These are phyloP conservation scores for Daldinia decipiens DNA, from an alignment of 495 filamentous ascomycete genomes.

Conservation along the genomic window DNA sequence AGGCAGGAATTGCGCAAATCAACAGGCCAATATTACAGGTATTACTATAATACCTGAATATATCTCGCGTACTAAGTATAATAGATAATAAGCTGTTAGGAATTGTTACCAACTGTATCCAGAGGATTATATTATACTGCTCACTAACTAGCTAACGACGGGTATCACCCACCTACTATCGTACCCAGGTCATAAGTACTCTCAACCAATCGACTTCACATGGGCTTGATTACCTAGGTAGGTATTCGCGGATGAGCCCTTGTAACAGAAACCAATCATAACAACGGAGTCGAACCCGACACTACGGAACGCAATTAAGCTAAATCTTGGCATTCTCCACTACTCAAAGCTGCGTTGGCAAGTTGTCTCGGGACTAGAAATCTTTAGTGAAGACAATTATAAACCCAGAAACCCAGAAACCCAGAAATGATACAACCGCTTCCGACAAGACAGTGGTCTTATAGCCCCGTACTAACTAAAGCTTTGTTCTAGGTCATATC, in stretches of 20 bases:
- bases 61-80: conserved; percentile 7
- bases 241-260: conserved; percentile 26
- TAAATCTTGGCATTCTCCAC: conserved; percentile 38
- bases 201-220: conserved; percentile 21
- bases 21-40: conserved; percentile 3
- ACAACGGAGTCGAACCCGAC: conserved; percentile 34
- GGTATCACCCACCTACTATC: conserved; percentile 11
- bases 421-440: conserved; percentile 10
- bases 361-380: conserved; percentile 32
- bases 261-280: conserved; percentile 31
- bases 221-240: conserved; percentile 10
- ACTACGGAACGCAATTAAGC: conserved; percentile 42
- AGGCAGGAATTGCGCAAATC: conserved; percentile 3
- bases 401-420: conserved; percentile 20
- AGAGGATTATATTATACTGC: not conserved
- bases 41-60: conserved; percentile 4
- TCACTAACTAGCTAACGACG: not conserved
- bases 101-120: conserved; percentile 15
- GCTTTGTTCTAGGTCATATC: conserved; percentile 13
- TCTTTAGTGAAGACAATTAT: conserved; percentile 39
- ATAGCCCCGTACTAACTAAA: conserved; percentile 7
- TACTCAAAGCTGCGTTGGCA: conserved; percentile 39
- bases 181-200: conserved; percentile 23
- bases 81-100: conserved; percentile 7
- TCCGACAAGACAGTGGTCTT: conserved; percentile 18